A percentile compares a stretch with the other conserved stretches of the same genome.
Conservation (phyloP, 331 rosid species). For the Malus hybrid region DNA sequence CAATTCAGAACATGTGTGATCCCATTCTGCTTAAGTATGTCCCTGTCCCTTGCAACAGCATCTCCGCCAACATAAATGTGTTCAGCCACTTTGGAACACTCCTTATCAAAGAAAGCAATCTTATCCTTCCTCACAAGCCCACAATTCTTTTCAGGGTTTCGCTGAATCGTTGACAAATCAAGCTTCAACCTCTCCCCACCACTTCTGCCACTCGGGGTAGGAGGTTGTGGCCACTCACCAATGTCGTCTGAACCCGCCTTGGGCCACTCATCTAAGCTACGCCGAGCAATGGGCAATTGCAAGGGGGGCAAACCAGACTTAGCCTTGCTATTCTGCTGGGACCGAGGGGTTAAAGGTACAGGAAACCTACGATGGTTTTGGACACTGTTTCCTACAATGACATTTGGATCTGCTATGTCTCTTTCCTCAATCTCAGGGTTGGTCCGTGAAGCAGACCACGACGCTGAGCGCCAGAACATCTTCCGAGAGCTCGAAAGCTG, state of each 20-base stretch:
- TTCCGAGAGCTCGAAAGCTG: slow-evolving; percentile 52
- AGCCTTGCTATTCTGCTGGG: slow-evolving; percentile 85
- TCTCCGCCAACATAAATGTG: slow-evolving; percentile 96
- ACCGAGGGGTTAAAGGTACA: slow-evolving; percentile 80
- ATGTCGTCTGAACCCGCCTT: slow-evolving; percentile 88
- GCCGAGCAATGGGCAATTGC: slow-evolving; percentile 83
- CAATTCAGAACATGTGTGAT: slow-evolving; percentile 91
- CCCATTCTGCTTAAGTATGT: slow-evolving; percentile 74
- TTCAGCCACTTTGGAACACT: slow-evolving; percentile 90
- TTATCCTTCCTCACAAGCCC: slow-evolving; percentile 97
- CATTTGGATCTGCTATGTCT: slow-evolving; percentile 49
- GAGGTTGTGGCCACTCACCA: slow-evolving; percentile 95
- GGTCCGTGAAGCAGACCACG: slow-evolving; percentile 90
- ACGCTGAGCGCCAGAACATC: slow-evolving; percentile 91
- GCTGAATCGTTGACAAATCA: slow-evolving; percentile 87
- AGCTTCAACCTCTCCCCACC: slow-evolving; percentile 91
- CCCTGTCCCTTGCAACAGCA: slow-evolving; percentile 90
- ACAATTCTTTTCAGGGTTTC: slow-evolving; percentile 58
- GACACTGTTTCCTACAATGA: slow-evolving; percentile 25
- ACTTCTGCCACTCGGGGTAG: slow-evolving; percentile 81
- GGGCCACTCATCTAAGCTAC: slow-evolving; percentile 98
- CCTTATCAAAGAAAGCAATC: slow-evolving; percentile 93
- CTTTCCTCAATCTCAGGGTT: slow-evolving; percentile 36
- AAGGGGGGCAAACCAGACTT: slow-evolving; percentile 82
- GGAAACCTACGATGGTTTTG: slow-evolving; percentile 55